Base-by-base conservation (phyloP, 106 monocot genomes). In the Iris macrosiphon region DNA sequence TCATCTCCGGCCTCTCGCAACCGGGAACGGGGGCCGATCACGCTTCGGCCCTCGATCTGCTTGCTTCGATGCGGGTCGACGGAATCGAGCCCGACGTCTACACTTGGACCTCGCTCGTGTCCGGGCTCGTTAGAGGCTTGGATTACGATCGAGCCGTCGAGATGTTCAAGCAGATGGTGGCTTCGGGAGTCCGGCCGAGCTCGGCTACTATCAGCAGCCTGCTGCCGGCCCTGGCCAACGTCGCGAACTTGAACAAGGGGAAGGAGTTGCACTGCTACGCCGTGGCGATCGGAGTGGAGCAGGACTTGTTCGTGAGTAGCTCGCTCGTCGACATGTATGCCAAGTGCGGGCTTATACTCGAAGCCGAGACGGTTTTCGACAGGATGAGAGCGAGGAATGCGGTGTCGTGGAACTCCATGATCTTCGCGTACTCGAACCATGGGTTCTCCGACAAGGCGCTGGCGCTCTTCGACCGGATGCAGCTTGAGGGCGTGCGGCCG, bases 311-410 rank as follows among this genome's bases (percentile, higher is more conserved):
- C 16, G 82, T 77, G 0, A 50, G 73, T 29, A 73, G 69, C 35
- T 57, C 82, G 15, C 70, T 82, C 1, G 33, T 82, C 6, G 82
- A 82, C 61, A 77, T 82, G 82, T 82, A 82, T 29, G 49, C 73
- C 9, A 82, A 82, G 25, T 77, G 82, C 48, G 82, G 82, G 48
- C 33, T 73, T 10, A 52, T 82, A 33, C 58, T 23, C 3, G 76
- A 82, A 11, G 77, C 77, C 0, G 43, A 32, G 40, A 60, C 45
- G 61, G 8, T 82, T 0, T 82, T 82, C 25, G 23, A 62, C 13
- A 42, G 34, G 13, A 77, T 82, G 82, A 27, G 4, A 7, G 23
- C 26, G 8, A 68, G 73, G 51, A 82, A 49, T 22, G 56, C 61
- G 9, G 65, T 73, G 24, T 56, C 77, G 9, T 82, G 72, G 64